A percentile compares a stretch with the other conserved stretches of the same genome.
phyloP scores from a whole-genome alignment of 169 alveolate genomes.

The Eimeria tenella region DNA sequence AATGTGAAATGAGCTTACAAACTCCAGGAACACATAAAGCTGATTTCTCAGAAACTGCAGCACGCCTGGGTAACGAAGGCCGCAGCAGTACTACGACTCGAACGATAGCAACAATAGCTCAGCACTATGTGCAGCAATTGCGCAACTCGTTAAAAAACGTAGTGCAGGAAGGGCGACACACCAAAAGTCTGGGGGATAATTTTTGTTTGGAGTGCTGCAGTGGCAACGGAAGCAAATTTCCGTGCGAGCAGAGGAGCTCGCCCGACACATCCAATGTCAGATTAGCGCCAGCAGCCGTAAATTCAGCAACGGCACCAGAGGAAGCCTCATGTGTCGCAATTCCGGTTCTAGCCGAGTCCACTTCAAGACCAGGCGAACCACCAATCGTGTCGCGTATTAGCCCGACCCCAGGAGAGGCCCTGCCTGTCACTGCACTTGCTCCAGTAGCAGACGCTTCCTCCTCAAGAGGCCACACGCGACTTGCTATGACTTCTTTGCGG shows the following conservation, averaged over 20 bases:
- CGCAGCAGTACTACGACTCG: neutral
- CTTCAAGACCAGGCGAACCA: neutral
- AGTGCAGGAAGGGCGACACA: neutral
- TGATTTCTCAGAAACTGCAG: neutral
- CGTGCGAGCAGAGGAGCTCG: constrained; percentile 72
- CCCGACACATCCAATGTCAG: constrained; percentile 44
- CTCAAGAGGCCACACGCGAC: constrained; percentile 52
- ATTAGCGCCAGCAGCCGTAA: constrained; percentile 23
- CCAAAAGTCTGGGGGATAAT: constrained; percentile 55
- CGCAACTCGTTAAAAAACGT: neutral
- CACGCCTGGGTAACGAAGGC: neutral
- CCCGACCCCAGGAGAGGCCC: neutral
- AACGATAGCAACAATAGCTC: constrained; percentile 14
- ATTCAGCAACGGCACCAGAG: neutral
- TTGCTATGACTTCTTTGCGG: constrained; percentile 32
- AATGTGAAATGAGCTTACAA: too few relatives aligned
- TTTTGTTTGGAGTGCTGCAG: constrained; percentile 39
- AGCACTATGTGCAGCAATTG: neutral
- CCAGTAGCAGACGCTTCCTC: constrained; percentile 14
- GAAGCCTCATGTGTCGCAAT: neutral
- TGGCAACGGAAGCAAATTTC: constrained; percentile 57
- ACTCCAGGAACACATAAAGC: neutral
- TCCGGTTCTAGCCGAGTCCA: neutral
- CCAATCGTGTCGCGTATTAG: neutral
- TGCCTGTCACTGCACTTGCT: constrained; percentile 8